Conservation (phyloP, 1,139 yeast species). For the Saccharomycopsis crataegensis region DNA sequence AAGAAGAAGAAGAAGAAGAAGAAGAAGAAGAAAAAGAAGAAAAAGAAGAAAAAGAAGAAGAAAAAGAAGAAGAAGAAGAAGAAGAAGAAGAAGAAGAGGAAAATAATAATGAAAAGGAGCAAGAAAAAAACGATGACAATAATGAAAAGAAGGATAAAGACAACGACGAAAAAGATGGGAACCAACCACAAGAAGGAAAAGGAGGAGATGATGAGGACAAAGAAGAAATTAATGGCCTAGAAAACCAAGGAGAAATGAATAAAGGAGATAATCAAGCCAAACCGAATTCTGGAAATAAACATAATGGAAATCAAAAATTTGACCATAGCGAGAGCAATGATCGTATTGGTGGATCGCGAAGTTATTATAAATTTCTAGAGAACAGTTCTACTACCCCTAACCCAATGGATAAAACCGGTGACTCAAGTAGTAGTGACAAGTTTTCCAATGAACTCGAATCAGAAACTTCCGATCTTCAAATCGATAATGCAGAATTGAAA, state of each 20-base stretch:
- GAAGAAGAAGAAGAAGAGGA: not conserved
- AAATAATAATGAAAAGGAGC: not conserved
- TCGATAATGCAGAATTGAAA: constrained; percentile 15
- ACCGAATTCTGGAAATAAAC: not conserved
- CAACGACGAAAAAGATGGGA: not conserved
- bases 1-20: too few species aligned
- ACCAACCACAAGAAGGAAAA: not conserved
- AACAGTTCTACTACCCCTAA: constrained; percentile 9
- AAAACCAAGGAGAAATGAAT: too few species aligned
- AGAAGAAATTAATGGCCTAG: too few species aligned
- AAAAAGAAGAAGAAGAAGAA: not conserved
- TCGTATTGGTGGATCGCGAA: not conserved
- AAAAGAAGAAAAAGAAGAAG: too few species aligned
- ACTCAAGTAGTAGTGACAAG: constrained; percentile 12
- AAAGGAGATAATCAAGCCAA: too few species aligned
- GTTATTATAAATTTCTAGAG: constrained; percentile 7
- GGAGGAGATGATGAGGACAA: too few species aligned
- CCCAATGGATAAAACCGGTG: constrained; percentile 4
- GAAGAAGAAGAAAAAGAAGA: too few species aligned
- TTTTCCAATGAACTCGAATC: constrained; percentile 14
- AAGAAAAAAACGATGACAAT: not conserved
- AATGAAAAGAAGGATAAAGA: not conserved
- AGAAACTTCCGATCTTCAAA: constrained; percentile 17
- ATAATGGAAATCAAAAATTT: constrained; percentile 2
- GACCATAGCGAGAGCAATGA: not conserved